Base-by-base conservation (phyloP, 768 basidiomycete genomes). In the Boletus vinaceobasis region DNA sequence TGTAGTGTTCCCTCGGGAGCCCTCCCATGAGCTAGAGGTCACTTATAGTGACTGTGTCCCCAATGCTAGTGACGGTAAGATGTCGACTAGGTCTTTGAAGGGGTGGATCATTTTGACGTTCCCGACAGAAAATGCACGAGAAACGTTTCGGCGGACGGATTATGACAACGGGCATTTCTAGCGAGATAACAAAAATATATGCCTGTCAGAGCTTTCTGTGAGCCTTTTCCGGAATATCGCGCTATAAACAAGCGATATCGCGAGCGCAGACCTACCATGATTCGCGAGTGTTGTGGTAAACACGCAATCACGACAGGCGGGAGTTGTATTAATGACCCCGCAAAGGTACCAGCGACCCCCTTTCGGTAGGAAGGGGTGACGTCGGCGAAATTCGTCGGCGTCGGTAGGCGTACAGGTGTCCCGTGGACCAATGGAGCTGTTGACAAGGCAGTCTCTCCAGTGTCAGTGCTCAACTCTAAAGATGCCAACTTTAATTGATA, bases 171-270 rank as follows among this genome's bases (percentile, higher is more conserved):
- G 13, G 26, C 35, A 27, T 27, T 23, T 27, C 17, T 17, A 23
- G 45, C 23, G 42, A 57, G 61, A 58, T 63, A 56, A 7, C 64
- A 66, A 66, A 21, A 60, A 61, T 61, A 63, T 49, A 48, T 58
- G 45, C 60, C 26, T 39, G 39, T 46, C 2, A 14, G 4, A n/a
- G 33, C 50, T 4, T 11, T 36, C 3, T 43, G 27, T 39, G 31
- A 3, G 39, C 17, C 23, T 35, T 35, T 8, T 39, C 17, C n/a
- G 37, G 39, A 43, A 32, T 44, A 7, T 43, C 44, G 31, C 9
- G 26, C 50, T 43, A 51, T 43, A 35, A 50, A 40, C 9, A 29
- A 43, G 42, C 10, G 55, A 60, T 52, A 52, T 37, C 40, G 46
- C n/a, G 43, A 33, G 42, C 27, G 39, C 15, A 29, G 26, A 48